Percentiles rank a stretch among this genome's conserved stretches.
These are phyloP conservation scores for Scutellaria baicalensis DNA, from an alignment of 257 asterid genomes.

Conservation along the genomic window DNA sequence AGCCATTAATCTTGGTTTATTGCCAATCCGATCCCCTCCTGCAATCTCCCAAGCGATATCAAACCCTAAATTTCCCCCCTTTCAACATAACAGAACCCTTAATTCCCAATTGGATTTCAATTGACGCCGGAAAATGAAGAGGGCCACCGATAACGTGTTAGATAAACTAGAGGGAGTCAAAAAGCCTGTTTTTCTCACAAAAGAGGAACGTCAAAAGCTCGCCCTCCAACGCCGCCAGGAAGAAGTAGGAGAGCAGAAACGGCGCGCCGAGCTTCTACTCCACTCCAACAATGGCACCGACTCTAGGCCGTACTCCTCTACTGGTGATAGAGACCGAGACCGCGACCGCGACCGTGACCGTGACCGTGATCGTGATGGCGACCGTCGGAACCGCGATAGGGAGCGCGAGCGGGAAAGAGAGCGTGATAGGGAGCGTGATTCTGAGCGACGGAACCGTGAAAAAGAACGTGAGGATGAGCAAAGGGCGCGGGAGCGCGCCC, in stretches of 20 bases:
- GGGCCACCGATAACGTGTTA: constrained; percentile 20
- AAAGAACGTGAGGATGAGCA: constrained; percentile 45
- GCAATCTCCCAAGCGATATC: constrained; percentile 28
- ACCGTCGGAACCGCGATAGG: constrained; percentile 23
- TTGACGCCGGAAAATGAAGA: constrained; percentile 22
- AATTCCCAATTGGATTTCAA: constrained; percentile 4
- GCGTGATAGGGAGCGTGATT: constrained; percentile 28
- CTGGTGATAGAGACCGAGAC: constrained; percentile 30
- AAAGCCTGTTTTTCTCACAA: constrained; percentile 70
- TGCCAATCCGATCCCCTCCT: constrained; percentile 15
- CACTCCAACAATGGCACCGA: constrained; percentile 17
- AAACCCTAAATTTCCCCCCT: background rate
- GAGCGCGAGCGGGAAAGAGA: constrained; percentile 30
- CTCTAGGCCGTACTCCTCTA: constrained; percentile 22
- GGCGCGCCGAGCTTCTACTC: constrained; percentile 33
- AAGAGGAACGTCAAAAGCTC: constrained; percentile 58
- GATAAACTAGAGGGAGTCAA: constrained; percentile 25
- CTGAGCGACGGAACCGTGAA: constrained; percentile 45
- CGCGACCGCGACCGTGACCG: constrained; percentile 37
- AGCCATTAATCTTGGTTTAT: too few relatives aligned
- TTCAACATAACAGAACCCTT: constrained; percentile 16
- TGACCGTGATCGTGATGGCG: constrained; percentile 27
- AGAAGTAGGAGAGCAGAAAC: constrained; percentile 47
- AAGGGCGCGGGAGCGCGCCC: constrained; percentile 48
- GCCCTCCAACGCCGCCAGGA: constrained; percentile 64